phyloP scores from a whole-genome alignment of 192 early-diverging fungal genomes.

The Backusella tarrabulga region DNA sequence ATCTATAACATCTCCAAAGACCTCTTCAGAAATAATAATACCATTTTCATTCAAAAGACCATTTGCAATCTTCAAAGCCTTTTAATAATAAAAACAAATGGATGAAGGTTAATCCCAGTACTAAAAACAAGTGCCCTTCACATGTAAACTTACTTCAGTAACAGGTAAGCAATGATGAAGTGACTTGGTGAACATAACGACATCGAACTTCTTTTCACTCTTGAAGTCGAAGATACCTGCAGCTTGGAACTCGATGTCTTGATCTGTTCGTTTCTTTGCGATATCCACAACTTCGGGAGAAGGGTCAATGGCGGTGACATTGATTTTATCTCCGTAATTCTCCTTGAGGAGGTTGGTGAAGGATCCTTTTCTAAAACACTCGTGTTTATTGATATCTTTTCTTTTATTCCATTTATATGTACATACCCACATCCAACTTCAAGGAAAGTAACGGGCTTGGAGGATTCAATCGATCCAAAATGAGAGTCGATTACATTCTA shows the following conservation, averaged over 20 bases:
- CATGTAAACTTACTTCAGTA: not conserved
- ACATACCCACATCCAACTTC: constrained; percentile 11
- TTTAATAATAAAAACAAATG: not conserved
- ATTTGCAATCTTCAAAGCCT: constrained; percentile 10
- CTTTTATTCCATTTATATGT: not conserved
- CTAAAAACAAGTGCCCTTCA: not conserved
- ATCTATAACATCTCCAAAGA: not conserved
- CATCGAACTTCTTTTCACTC: constrained; percentile 10
- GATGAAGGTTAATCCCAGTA: not conserved
- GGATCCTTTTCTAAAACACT: not conserved
- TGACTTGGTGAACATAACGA: constrained; percentile 24
- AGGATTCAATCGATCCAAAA: not conserved
- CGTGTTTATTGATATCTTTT: not conserved
- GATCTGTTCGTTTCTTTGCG: not conserved
- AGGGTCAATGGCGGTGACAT: constrained; percentile 5
- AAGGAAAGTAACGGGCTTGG: not conserved
- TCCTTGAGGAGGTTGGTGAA: not conserved
- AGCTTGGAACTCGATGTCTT: not conserved
- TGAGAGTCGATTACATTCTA: not conserved
- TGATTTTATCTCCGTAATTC: not conserved
- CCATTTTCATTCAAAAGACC: not conserved
- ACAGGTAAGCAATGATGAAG: constrained; percentile 18
- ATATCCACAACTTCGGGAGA: not conserved
- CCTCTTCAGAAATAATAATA: constrained; percentile 13
- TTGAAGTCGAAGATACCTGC: constrained; percentile 16